Percentiles rank a stretch among this genome's conserved stretches.
Conservation (phyloP, 192 early-diverging fungal genomes). For the Backusella psychrophila region DNA sequence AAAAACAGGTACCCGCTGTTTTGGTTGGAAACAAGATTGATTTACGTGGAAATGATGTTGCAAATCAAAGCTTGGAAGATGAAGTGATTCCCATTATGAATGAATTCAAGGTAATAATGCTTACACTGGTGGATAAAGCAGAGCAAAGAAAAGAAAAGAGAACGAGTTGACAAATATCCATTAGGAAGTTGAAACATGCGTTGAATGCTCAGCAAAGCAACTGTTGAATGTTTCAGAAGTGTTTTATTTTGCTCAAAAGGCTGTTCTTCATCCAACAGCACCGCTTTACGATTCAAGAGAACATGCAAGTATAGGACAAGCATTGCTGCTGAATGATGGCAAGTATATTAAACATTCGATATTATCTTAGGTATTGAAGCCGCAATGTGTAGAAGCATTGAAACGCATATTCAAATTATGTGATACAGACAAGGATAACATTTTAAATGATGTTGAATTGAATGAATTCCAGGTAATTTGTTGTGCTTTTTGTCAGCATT, state of each 20-base stretch:
- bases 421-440: constrained; percentile 90
- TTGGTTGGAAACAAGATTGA: constrained; percentile 95
- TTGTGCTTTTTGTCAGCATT: too few relatives aligned
- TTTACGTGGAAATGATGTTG: constrained; percentile 77
- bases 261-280: constrained; percentile 95
- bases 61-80: constrained; percentile 85
- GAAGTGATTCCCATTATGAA: constrained; percentile 98
- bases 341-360: neutral
- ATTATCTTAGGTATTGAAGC: constrained; percentile 67
- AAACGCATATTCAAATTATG: constrained; percentile 94
- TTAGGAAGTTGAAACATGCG: constrained; percentile 97
- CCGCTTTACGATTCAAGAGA: constrained; percentile 95
- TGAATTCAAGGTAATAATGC: constrained; percentile 81
- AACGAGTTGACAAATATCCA: neutral
- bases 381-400: constrained; percentile 87
- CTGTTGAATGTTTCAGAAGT: constrained; percentile 96
- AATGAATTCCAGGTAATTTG: constrained; percentile 88
- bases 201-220: constrained; percentile 98
- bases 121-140: too few relatives aligned
- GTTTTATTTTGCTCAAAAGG: constrained; percentile 99
- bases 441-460: constrained; percentile 90
- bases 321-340: neutral
- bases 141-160: too few relatives aligned
- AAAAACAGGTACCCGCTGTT: constrained; percentile 79
- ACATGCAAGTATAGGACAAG: constrained; percentile 54